Percentiles rank a stretch among this genome's conserved stretches.
phyloP scores from a whole-genome alignment of 2,329 filamentous ascomycete genomes.

The Escovopsis sp. region DNA sequence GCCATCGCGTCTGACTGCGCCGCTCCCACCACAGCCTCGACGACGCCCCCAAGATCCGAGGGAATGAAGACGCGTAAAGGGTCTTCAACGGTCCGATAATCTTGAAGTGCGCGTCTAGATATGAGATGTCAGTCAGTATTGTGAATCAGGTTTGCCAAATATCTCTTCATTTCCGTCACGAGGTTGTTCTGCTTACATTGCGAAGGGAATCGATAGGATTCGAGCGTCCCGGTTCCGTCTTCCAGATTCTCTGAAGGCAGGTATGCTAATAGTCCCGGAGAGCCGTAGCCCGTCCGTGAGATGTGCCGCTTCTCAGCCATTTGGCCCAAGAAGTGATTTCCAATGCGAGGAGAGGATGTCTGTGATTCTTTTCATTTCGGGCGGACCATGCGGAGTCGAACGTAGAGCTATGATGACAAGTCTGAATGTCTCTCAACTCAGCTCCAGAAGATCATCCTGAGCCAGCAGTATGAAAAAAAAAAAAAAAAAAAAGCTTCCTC shows the following conservation, averaged over 20 bases:
- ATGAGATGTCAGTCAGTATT: too few species aligned
- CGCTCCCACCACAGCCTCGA: constrained; percentile 17
- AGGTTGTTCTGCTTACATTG: constrained; percentile 9
- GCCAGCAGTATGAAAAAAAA: too few species aligned
- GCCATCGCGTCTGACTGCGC: constrained; percentile 31
- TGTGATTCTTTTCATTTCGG: constrained; percentile 21
- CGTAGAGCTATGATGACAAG: neutral
- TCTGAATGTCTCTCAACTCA: neutral
- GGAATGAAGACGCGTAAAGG: constrained; percentile 20
- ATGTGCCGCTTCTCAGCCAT: constrained; percentile 23
- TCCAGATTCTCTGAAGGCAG: constrained; percentile 11
- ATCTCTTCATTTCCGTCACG: too few species aligned
- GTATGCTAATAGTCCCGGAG: constrained; percentile 20
- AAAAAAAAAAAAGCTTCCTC: too few species aligned
- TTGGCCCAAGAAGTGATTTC: constrained; percentile 18
- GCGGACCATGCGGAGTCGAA: constrained; percentile 5
- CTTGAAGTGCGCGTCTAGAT: constrained; percentile 17
- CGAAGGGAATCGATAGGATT: constrained; percentile 16
- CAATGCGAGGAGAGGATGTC: constrained; percentile 12
- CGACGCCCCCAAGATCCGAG: constrained; percentile 9
- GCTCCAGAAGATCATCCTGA: too few species aligned
- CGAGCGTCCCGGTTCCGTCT: constrained; percentile 14
- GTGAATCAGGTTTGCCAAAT: too few species aligned
- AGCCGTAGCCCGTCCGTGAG: constrained; percentile 18
- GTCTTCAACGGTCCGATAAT: constrained; percentile 19